phyloP scores from a whole-genome alignment of 176 grass and related monocot genomes.

The Ensete glaucum region DNA sequence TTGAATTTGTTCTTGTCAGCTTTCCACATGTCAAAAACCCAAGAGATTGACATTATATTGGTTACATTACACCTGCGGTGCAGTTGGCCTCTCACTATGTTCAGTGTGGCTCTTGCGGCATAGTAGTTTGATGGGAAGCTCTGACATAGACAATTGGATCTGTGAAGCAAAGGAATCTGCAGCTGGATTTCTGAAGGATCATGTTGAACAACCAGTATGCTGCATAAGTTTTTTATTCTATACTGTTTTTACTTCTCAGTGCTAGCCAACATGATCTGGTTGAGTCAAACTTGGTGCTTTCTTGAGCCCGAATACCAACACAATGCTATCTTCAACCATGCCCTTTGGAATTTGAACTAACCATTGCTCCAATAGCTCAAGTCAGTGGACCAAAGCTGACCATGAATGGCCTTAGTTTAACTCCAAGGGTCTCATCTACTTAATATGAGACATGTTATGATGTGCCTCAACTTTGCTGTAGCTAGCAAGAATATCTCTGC shows the following conservation, averaged over 20 bases:
- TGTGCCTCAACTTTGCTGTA: no score
- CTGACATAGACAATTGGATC: constrained; percentile 91
- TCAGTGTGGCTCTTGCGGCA: constrained; percentile 84
- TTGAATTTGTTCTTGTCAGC: constrained; percentile 29
- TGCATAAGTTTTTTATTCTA: constrained; percentile 9
- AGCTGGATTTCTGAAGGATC: constrained; percentile 66
- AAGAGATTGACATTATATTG: constrained; percentile 56
- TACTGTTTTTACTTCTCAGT: constrained; percentile 1
- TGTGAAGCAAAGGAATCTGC: constrained; percentile 74
- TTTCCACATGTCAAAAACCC: constrained; percentile 60
- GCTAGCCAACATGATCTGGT: no score
- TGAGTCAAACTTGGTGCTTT: no score
- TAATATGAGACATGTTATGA: no score
- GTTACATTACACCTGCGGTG: constrained; percentile 82
- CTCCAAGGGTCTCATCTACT: no score
- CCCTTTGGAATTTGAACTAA: no score
- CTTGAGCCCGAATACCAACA: no score
- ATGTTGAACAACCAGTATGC: constrained; percentile 73
- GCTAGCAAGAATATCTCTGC: no score
- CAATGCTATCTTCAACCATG: no score
- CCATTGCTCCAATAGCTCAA: no score
- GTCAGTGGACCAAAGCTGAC: no score
- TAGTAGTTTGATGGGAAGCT: constrained; percentile 95
- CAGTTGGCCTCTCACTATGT: constrained; percentile 75
- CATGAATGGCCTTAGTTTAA: no score